A percentile compares a stretch with the other conserved stretches of the same genome.
Evolutionary conservation across 1,284 basidiomycete genomes (phyloP).

Genomic region (Puccinia hordei): DNA sequence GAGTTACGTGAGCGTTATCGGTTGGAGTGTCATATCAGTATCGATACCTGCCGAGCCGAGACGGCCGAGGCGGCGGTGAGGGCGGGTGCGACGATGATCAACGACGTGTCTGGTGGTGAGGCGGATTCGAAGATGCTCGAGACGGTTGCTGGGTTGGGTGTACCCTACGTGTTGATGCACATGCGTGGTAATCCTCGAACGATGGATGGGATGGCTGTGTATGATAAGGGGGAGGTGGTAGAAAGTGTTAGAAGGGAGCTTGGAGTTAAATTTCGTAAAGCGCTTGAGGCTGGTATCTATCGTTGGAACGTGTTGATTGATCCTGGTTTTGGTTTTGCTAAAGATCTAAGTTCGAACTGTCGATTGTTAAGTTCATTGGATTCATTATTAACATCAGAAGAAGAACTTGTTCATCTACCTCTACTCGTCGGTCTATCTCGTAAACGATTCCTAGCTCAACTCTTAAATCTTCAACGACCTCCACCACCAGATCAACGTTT

Average conservation of each 20-base stretch:
- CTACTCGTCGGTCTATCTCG: constrained; percentile 76
- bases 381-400: neutral
- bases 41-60: constrained; percentile 86
- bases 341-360: constrained; percentile 75
- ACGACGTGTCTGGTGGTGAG: constrained; percentile 75
- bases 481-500: constrained; percentile 58
- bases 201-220: constrained; percentile 63
- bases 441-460: constrained; percentile 76
- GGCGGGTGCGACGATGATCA: constrained; percentile 89
- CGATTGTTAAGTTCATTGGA: constrained; percentile 61
- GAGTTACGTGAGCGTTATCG: constrained; percentile 50
- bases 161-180: constrained; percentile 86
- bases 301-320: constrained; percentile 90
- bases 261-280: constrained; percentile 68
- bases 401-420: constrained; percentile 63
- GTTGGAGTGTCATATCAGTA: constrained; percentile 69
- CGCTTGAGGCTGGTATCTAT: constrained; percentile 77
- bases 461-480: constrained; percentile 55
- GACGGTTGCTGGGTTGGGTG: constrained; percentile 67
- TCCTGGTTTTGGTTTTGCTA: constrained; percentile 94
- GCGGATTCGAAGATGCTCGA: constrained; percentile 66
- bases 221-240: constrained; percentile 64
- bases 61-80: constrained; percentile 76
- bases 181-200: constrained; percentile 72
- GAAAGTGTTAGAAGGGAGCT: constrained; percentile 76